phyloP scores from a whole-genome alignment of 139 green algal genomes.

The Coccomyxa sp. region DNA sequence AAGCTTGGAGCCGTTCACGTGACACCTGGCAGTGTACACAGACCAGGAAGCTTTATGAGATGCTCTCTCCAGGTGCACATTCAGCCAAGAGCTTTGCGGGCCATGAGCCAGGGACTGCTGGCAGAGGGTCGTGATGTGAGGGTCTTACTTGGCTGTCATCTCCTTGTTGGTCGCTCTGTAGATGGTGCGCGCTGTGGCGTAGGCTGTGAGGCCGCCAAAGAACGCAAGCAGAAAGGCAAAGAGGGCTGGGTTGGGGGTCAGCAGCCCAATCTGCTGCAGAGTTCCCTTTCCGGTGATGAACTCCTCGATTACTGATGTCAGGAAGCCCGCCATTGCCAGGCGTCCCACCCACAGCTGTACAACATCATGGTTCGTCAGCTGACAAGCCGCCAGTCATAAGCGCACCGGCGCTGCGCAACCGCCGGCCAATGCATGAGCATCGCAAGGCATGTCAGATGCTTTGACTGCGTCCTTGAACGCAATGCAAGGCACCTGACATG shows the following conservation, averaged over 20 bases:
- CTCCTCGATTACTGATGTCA: conserved; percentile 48
- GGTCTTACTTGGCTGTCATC: conserved; percentile 38
- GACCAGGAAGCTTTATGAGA: not conserved
- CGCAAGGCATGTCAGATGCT: not conserved
- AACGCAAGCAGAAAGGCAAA: conserved; percentile 7
- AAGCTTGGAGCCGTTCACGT: too few species aligned
- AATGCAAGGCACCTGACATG: too few species aligned
- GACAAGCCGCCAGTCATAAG: too few species aligned
- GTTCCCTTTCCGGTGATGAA: conserved; percentile 41
- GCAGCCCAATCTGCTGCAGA: conserved; percentile 48
- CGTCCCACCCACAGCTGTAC: conserved; percentile 50
- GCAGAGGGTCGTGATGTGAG: too few species aligned
- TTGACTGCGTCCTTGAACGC: too few species aligned
- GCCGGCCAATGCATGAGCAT: too few species aligned
- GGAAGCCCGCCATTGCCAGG: conserved; percentile 65
- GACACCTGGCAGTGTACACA: not conserved
- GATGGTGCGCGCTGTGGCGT: conserved; percentile 37
- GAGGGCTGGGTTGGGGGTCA: conserved; percentile 29
- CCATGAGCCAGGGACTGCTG: not conserved
- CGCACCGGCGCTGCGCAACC: too few species aligned
- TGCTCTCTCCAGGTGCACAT: too few species aligned
- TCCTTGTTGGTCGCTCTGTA: conserved; percentile 29
- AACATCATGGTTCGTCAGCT: too few species aligned
- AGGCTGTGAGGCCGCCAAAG: conserved; percentile 32
- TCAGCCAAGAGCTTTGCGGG: too few species aligned